Percentiles rank a stretch among this genome's conserved stretches.
Evolutionary conservation across 139 green algal species (phyloP).

Genomic region (Nannochloris sp.): DNA sequence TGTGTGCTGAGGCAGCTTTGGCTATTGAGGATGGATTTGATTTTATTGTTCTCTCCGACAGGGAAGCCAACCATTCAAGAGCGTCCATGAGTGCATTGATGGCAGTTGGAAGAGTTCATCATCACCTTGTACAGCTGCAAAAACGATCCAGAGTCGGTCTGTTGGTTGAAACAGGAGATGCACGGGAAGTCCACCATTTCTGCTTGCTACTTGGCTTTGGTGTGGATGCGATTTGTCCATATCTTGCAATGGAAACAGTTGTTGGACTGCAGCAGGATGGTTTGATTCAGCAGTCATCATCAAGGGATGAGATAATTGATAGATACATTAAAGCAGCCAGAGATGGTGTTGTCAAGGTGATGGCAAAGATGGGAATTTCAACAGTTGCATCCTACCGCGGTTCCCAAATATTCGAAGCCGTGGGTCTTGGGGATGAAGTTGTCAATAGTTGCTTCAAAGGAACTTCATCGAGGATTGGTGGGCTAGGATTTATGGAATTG

Average conservation of each 20-base stretch:
- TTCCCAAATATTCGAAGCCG: conserved; percentile 93
- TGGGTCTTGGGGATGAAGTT: conserved; percentile 74
- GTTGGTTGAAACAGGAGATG: conserved; percentile 75
- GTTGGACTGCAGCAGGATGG: conserved; percentile 62
- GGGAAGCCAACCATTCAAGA: conserved; percentile 38
- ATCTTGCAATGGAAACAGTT: conserved; percentile 84
- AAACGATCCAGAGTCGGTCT: conserved; percentile 60
- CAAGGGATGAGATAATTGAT: conserved; percentile 44
- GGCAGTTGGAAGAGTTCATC: conserved; percentile 78
- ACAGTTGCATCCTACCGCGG: conserved; percentile 94
- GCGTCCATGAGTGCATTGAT: conserved; percentile 74
- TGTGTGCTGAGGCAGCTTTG: conserved; percentile 58
- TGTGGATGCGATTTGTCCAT: conserved; percentile 86
- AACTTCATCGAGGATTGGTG: conserved; percentile 73
- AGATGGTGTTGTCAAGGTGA: conserved; percentile 60
- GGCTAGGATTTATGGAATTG: conserved; percentile 47
- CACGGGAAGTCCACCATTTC: conserved; percentile 82
- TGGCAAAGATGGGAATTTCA: conserved; percentile 96
- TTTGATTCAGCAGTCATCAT: conserved; percentile 41
- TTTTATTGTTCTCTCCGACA: conserved; percentile 73
- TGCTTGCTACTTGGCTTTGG: conserved; percentile 87
- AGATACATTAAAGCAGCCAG: conserved; percentile 73
- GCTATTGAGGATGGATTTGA: conserved; percentile 69
- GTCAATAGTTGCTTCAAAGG: conserved; percentile 79
- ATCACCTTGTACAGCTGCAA: conserved; percentile 66